Percentiles rank a stretch among this genome's conserved stretches.
Conservation (phyloP, 2,329 filamentous ascomycete species). For the Colletotrichum acutatum region DNA sequence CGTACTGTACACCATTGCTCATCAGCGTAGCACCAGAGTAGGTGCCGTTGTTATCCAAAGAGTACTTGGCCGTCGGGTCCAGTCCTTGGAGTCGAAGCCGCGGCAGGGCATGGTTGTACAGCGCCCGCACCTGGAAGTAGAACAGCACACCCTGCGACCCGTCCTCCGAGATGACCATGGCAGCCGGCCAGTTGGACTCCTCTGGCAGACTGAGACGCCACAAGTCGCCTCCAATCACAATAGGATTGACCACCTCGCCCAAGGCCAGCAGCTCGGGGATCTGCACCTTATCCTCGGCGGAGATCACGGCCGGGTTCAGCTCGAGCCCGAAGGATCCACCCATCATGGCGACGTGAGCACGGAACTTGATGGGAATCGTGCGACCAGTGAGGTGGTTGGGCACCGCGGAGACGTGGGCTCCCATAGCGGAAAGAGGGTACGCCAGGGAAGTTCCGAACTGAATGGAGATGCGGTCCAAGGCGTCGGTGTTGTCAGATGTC, state of each 20-base stretch:
- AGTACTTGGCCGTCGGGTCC: slow-evolving; percentile 64
- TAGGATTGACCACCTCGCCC: slow-evolving; percentile 67
- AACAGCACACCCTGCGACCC: slow-evolving; percentile 64
- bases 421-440: slow-evolving; percentile 73
- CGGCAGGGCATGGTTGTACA: slow-evolving; percentile 63
- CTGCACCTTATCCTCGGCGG: slow-evolving; percentile 59
- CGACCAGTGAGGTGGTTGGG: slow-evolving; percentile 69
- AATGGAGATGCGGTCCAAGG: slow-evolving; percentile 68
- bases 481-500: slow-evolving; percentile 75
- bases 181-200: slow-evolving; percentile 71
- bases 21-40: slow-evolving; percentile 70
- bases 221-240: slow-evolving; percentile 68
- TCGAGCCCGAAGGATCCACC: slow-evolving; percentile 75
- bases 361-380: slow-evolving; percentile 67
- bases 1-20: slow-evolving; percentile 68
- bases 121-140: slow-evolving; percentile 67
- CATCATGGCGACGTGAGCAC: slow-evolving; percentile 75
- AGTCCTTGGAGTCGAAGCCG: slow-evolving; percentile 66
- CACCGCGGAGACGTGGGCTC: slow-evolving; percentile 71
- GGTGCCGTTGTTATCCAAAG: slow-evolving; percentile 56
- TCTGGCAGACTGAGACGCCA: slow-evolving; percentile 69
- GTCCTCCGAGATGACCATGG: slow-evolving; percentile 67
- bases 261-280: slow-evolving; percentile 65
- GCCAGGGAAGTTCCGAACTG: slow-evolving; percentile 72
- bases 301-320: slow-evolving; percentile 65